These are phyloP conservation scores for Jimgerdemannia flammicorona DNA, from an alignment of 192 early-diverging fungal species.

Conservation along the genomic window DNA sequence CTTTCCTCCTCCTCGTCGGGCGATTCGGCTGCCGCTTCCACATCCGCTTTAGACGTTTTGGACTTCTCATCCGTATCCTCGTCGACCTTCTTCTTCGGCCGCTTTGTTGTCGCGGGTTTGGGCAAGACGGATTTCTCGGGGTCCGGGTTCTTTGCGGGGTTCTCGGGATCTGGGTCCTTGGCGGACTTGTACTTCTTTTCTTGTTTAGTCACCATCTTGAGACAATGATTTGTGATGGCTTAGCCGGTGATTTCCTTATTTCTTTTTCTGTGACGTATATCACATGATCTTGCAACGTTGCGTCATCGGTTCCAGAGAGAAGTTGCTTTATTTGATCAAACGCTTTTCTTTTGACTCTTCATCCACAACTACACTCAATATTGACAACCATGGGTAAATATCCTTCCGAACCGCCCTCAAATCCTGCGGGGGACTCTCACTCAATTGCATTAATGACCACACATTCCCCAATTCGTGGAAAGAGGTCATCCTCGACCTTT, in stretches of 20 bases:
- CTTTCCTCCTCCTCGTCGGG: conserved; percentile 11
- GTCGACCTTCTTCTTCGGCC: neutral
- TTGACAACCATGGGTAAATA: neutral
- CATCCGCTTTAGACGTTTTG: neutral
- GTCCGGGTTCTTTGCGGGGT: neutral
- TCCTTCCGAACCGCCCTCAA: neutral
- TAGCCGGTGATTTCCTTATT: neutral
- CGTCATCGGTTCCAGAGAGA: neutral
- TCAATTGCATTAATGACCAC: neutral
- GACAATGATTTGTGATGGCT: neutral
- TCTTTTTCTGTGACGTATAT: neutral
- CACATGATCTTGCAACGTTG: neutral
- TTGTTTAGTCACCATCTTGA: neutral
- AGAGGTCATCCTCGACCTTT: too few relatives aligned
- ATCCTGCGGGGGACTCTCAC: neutral
- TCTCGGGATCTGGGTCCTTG: neutral
- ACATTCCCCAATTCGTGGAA: too few relatives aligned
- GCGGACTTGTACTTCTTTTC: neutral
- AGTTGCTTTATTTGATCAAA: neutral
- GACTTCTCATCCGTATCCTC: neutral
- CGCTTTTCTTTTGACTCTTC: neutral
- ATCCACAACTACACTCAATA: neutral
- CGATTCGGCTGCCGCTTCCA: neutral
- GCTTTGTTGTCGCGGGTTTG: neutral
- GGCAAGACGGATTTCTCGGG: neutral